phyloP scores from a whole-genome alignment of 108 stramenopile species.

The Conticribra weissflogii region DNA sequence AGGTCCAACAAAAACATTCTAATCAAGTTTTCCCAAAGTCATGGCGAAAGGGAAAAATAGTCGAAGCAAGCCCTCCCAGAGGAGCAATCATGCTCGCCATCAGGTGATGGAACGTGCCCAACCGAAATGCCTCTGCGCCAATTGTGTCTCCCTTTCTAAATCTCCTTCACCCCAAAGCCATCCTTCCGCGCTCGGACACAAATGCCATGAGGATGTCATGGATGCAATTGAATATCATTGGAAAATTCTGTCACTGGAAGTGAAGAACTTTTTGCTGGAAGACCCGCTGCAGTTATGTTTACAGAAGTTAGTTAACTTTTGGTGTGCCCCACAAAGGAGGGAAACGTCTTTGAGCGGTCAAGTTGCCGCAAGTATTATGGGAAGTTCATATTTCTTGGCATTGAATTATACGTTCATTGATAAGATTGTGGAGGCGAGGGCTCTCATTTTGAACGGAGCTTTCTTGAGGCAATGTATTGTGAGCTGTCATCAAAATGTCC shows the following conservation, averaged over 20 bases:
- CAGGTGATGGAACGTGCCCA: too few relatives aligned
- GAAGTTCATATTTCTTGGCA: neutral
- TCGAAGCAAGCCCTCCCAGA: too few relatives aligned
- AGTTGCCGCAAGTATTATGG: neutral
- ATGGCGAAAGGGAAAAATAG: too few relatives aligned
- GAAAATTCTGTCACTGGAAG: neutral
- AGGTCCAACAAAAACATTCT: too few relatives aligned
- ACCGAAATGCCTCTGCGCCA: too few relatives aligned
- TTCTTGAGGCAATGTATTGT: neutral
- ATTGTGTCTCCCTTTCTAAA: too few relatives aligned
- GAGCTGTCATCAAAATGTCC: neutral
- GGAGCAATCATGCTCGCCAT: too few relatives aligned
- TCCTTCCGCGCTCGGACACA: neutral
- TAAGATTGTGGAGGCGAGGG: neutral
- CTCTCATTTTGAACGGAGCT: neutral
- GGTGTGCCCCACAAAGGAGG: neutral
- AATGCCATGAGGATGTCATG: neutral
- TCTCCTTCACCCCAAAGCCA: too few relatives aligned
- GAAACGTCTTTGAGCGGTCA: neutral
- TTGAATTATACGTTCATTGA: neutral
- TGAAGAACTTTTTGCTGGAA: neutral
- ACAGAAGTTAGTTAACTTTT: slow-evolving; percentile 1
- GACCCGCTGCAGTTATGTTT: neutral
- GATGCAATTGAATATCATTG: neutral
- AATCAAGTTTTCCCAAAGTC: too few relatives aligned